Conservation (phyloP, 768 basidiomycete species). For the Coprinellus micaceus region DNA sequence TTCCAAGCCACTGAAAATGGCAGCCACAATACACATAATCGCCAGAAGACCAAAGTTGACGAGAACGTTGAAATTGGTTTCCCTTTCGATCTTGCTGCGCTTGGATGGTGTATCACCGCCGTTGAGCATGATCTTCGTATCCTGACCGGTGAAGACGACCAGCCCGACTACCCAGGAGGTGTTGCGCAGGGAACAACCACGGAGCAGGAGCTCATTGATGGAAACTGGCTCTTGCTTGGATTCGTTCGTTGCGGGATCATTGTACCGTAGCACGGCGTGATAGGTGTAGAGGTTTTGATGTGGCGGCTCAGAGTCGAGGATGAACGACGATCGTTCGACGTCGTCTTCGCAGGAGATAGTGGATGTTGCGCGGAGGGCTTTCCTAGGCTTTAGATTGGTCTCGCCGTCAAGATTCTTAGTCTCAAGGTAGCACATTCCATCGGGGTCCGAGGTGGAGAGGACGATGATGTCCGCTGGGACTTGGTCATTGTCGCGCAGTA, state of each 20-base stretch:
- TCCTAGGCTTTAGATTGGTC: conserved; percentile 90
- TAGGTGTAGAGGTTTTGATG: conserved; percentile 92
- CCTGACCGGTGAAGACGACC: conserved; percentile 90
- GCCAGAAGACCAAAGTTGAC: conserved; percentile 85
- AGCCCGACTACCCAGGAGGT: conserved; percentile 90
- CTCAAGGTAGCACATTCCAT: conserved; percentile 92
- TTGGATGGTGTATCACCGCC: conserved; percentile 95
- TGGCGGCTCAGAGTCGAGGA: conserved; percentile 89
- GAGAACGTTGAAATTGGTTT: conserved; percentile 97
- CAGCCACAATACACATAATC: conserved; percentile 72
- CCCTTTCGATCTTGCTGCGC: conserved; percentile 94
- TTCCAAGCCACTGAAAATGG: conserved; percentile 71
- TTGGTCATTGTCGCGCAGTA: conserved; percentile 91
- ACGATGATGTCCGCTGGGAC: conserved; percentile 95
- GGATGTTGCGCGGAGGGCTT: conserved; percentile 71
- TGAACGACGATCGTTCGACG: conserved; percentile 79
- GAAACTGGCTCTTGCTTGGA: conserved; percentile 66
- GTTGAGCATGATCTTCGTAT: conserved; percentile 91
- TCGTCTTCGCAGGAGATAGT: conserved; percentile 83
- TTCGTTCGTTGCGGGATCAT: conserved; percentile 47
- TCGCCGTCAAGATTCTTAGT: conserved; percentile 98
- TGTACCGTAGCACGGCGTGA: conserved; percentile 80
- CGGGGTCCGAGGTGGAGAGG: conserved; percentile 85
- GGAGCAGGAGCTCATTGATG: conserved; percentile 90
- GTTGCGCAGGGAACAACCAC: conserved; percentile 87